Evolutionary conservation across 352 stramenopile species (phyloP), one percentile per base, ranked within the genome.

Genomic region (Globisporangium ultimum): DNA sequence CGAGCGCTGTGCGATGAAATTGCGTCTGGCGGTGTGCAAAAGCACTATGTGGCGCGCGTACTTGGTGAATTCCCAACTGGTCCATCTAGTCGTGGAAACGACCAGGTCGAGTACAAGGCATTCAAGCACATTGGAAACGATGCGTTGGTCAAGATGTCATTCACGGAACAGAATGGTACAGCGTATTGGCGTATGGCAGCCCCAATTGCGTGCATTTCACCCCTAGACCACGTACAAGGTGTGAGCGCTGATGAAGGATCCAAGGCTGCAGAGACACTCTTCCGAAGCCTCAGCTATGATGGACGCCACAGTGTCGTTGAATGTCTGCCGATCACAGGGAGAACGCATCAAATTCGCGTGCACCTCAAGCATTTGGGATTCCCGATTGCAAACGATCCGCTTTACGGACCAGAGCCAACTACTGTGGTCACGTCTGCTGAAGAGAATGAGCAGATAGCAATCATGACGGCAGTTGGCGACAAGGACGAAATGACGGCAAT

Each of bases 271-370:
- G 60, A 76, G 49, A 84, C 76, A 32, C 60, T 87, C 14, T 42
- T 87, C 34, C 53, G 60, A 1, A n/a, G 24, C n/a, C 36, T 69
- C 20, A 63, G 52, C 50, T 28, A 62, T 38, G 48, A 59, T n/a
- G 61, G 64, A 14, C 20, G 38, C 5, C 60, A 86, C 54, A 91
- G 87, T 41, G 61, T 98, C 45, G 79, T 98, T 10, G 73, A 97
- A 52, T 96, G 86, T 58, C 76, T 88, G 48, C 95, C 95, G 38
- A 67, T 90, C 21, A 98, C 96, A 10, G 96, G 96, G 7, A 66
- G 96, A 10, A 98, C 93, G 6, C 96, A 99, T 71, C 95, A 99
- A 73, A 97, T 98, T 66, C 87, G 96, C 28, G 72, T 98, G 1
- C 96, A 99, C 64, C 75, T 98, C 20, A 87, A 98, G 60, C 72